Evolutionary conservation across 2,329 filamentous ascomycete species (phyloP).

Genomic region (Malbranchea zuffiana): DNA sequence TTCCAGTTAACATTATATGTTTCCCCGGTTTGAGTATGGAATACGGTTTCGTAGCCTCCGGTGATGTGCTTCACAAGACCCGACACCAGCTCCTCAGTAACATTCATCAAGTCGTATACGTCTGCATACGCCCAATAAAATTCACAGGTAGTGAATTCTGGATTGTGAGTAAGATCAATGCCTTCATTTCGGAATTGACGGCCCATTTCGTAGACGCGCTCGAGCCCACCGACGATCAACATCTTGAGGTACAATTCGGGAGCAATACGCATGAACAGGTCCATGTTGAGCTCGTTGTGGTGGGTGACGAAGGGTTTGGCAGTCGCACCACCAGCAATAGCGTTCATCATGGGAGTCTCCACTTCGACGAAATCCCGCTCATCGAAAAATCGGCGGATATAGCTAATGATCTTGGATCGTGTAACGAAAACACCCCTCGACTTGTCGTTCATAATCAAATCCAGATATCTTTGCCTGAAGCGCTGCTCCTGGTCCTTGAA

Average conservation of each 20-base stretch:
- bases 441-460: conserved; percentile 91
- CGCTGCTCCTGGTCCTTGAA: conserved; percentile 93
- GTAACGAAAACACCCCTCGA: conserved; percentile 75
- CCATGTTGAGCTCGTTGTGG: conserved; percentile 91
- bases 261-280: conserved; percentile 88
- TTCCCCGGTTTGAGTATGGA: conserved; percentile 77
- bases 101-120: conserved; percentile 78
- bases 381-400: conserved; percentile 82
- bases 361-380: conserved; percentile 82
- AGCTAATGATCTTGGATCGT: conserved; percentile 76
- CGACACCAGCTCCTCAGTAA: conserved; percentile 88
- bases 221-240: conserved; percentile 83
- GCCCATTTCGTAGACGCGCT: conserved; percentile 91
- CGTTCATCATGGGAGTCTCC: conserved; percentile 95
- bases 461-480: conserved; percentile 85
- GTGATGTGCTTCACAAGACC: conserved; percentile 80
- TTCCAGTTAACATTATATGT: conserved; percentile 92
- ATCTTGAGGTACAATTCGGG: conserved; percentile 97
- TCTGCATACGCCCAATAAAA: conserved; percentile 95
- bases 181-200: conserved; percentile 93
- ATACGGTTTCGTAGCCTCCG: conserved; percentile 73
- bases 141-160: conserved; percentile 94
- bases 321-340: conserved; percentile 88
- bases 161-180: conserved; percentile 89
- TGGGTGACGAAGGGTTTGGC: conserved; percentile 90